Evolutionary conservation across 768 basidiomycete genomes (phyloP).

Genomic region (Leccinellum albellum): DNA sequence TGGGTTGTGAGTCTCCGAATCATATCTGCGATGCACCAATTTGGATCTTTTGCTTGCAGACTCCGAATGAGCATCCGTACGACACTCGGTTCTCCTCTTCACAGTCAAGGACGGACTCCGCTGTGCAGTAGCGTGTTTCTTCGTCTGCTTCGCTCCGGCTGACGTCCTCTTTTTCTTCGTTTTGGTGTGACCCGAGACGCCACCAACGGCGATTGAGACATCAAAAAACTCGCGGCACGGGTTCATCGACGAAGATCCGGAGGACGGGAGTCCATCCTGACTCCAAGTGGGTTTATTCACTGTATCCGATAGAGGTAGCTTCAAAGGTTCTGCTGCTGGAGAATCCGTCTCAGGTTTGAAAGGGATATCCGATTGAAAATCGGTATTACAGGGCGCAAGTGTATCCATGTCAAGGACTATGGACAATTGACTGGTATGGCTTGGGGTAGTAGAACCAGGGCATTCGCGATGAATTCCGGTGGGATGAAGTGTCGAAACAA

Average conservation of each 20-base stretch:
- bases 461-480: neutral
- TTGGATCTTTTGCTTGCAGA: constrained; percentile 24
- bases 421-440: neutral
- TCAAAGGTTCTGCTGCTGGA: constrained; percentile 17
- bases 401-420: neutral
- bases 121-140: constrained; percentile 4
- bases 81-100: constrained; percentile 4
- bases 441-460: neutral
- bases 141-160: neutral
- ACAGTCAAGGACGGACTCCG: neutral
- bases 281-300: constrained; percentile 12
- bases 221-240: neutral
- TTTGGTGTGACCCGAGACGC: neutral
- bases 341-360: constrained; percentile 21
- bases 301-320: constrained; percentile 20
- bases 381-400: neutral
- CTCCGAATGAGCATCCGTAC: neutral
- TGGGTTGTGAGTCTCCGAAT: neutral
- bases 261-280: neutral
- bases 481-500: neutral
- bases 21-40: neutral
- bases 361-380: constrained; percentile 3
- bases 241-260: constrained; percentile 1
- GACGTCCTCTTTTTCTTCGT: constrained; percentile 10
- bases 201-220: neutral